Percentiles rank a stretch among this genome's conserved stretches.
phyloP scores from a whole-genome alignment of 73 alveolate genomes.

The Paraurostyla sp. region DNA sequence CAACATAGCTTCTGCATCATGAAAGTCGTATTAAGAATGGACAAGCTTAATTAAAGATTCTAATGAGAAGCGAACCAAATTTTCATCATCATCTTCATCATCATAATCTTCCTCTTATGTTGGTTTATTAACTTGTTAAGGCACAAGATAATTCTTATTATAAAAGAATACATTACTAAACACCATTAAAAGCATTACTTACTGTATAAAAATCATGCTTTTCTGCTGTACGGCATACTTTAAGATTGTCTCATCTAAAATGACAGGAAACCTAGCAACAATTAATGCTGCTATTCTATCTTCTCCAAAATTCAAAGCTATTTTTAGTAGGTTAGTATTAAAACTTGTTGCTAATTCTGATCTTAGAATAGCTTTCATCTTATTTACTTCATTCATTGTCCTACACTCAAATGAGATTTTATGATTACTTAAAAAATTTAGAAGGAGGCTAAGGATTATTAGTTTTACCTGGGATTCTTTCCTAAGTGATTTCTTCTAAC shows the following conservation, averaged over 20 bases:
- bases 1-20: constrained; percentile 28
- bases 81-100: not conserved
- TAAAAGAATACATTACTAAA: constrained; percentile 12
- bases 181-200: not conserved
- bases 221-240: constrained; percentile 11
- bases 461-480: not conserved
- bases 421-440: constrained; percentile 1
- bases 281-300: constrained; percentile 65
- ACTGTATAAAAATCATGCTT: constrained; percentile 42
- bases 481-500: not conserved
- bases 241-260: constrained; percentile 10
- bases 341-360: constrained; percentile 23
- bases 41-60: not conserved
- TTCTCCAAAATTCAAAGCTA: constrained; percentile 66
- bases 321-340: constrained; percentile 62
- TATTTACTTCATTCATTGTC: not conserved
- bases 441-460: not conserved
- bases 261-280: constrained; percentile 48
- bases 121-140: not conserved
- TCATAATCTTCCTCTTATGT: not conserved
- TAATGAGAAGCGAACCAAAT: not conserved
- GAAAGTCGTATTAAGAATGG: not conserved
- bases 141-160: constrained; percentile 1
- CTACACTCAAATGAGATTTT: not conserved
- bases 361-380: constrained; percentile 22